A percentile compares a stretch with the other conserved stretches of the same genome.
Conservation (phyloP, 306 rosid species). For the Parietaria judaica region DNA sequence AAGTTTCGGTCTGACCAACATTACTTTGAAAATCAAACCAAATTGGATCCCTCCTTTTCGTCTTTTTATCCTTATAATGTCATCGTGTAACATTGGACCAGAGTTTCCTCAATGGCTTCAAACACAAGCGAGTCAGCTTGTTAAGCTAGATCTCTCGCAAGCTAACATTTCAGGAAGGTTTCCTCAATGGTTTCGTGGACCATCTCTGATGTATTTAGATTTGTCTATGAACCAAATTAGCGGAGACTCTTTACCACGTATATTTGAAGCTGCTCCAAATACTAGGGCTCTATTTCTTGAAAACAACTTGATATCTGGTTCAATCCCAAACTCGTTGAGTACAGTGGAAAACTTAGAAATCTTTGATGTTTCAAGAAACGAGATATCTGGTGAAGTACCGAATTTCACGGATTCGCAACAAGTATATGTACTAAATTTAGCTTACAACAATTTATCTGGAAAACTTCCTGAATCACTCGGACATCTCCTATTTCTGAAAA, state of each 20-base stretch:
- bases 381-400: constrained; percentile 15
- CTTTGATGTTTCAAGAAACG: constrained; percentile 24
- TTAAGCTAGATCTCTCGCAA: rapidly evolving
- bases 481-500: neutral
- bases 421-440: constrained; percentile 8
- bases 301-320: constrained; percentile 9
- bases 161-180: constrained; percentile 16
- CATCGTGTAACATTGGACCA: constrained; percentile 7
- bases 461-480: constrained; percentile 10
- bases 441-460: constrained; percentile 12
- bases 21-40: constrained; percentile 10
- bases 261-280: neutral
- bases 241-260: constrained; percentile 9
- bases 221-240: constrained; percentile 13
- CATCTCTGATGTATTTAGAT: constrained; percentile 3
- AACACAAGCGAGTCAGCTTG: constrained; percentile 9
- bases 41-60: constrained; percentile 32
- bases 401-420: constrained; percentile 10
- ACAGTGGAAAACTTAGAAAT: neutral
- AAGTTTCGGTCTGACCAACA: neutral
- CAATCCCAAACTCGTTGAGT: constrained; percentile 15
- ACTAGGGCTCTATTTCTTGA: neutral
- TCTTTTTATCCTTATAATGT: neutral
- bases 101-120: constrained; percentile 26
- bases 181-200: constrained; percentile 9